Evolutionary conservation across 495 filamentous ascomycete species (phyloP), one percentile per base, ranked within the genome.

Genomic region (Apiosordaria backusii): DNA sequence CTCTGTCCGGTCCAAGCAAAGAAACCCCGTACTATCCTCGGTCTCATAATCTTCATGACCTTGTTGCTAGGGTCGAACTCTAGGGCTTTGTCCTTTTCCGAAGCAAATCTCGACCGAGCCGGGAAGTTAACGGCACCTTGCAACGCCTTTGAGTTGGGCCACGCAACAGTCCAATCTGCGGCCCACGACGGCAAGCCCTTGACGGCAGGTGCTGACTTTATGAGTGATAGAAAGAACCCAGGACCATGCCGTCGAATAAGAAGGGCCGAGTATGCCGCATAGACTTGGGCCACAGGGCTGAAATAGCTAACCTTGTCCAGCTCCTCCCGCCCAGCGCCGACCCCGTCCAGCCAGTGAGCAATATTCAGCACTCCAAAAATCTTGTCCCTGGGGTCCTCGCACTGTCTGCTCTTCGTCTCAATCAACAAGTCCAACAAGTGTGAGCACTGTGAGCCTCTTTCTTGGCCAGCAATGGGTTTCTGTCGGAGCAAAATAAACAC

Each of bases 341-440:
- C 29, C n/a, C 57, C 35, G 50, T 70, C 62, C 22, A 66, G 57
- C 10, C 45, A 57, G 19, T 55, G 53, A 10, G 59, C 61, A 18
- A 72, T 61, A 57, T 58, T 59, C 19, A 72, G 50, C 2, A 70
- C 27, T 0, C 50, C 68, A 52, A 64, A 70, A 4, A 72, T 67
- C 50, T 62, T 67, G 53, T 72, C 70, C 25, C 68, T 64, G 18
- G 68, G 70, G 40, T 72, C 70, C 3, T 66, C 29, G 16, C 58
- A 62, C 25, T 65, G 24, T 4, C 35, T 35, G 15, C 24, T 6
- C 21, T 16, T 26, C 3, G 60, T 66, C 22, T 50, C 59, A 35
- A 69, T 25, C 27, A 65, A 54, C 15, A 68, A 18, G 15, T 67
- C 67, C 26, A 72, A 45, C 5, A 67, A 60, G 53, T 40, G 63